A percentile compares a stretch with the other conserved stretches of the same genome.
phyloP scores from a whole-genome alignment of 2,329 filamentous ascomycete genomes.

The Aspergillus arachidicola region DNA sequence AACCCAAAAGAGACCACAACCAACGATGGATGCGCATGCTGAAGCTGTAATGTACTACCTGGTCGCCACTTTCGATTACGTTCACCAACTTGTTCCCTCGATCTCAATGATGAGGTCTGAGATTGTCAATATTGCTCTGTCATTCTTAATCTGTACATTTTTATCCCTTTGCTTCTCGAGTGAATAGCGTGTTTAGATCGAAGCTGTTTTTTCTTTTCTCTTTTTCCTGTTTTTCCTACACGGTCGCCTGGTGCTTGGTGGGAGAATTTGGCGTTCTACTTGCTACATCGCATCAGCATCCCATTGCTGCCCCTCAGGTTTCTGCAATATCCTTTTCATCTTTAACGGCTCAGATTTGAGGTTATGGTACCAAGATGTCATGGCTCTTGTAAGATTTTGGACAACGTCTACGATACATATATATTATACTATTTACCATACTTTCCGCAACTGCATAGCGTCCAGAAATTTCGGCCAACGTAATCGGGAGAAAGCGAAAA shows the following conservation, averaged over 20 bases:
- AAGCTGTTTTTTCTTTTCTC: conserved; percentile 11
- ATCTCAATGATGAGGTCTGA: conserved; percentile 33
- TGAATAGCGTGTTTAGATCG: conserved; percentile 37
- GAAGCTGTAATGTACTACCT: conserved; percentile 15
- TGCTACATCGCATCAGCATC: conserved; percentile 5
- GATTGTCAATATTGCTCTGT: conserved; percentile 40
- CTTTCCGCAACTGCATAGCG: background rate
- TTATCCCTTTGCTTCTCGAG: conserved; percentile 26
- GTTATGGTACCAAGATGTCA: background rate
- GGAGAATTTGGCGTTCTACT: conserved; percentile 16
- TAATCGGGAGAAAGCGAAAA: background rate
- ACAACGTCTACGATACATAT: background rate
- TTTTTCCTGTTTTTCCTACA: conserved; percentile 5
- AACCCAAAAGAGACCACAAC: conserved; percentile 66
- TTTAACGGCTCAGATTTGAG: background rate
- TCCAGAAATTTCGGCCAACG: background rate
- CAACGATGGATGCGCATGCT: conserved; percentile 76
- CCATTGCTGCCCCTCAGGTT: background rate
- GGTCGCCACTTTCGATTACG: conserved; percentile 14
- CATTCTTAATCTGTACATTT: conserved; percentile 44
- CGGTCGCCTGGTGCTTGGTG: conserved; percentile 3
- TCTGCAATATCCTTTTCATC: background rate
- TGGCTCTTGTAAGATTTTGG: background rate
- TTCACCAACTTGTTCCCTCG: conserved; percentile 11
- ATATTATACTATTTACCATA: background rate